Evolutionary conservation across 768 basidiomycete genomes (phyloP).

Genomic region (Leccinum broughii): DNA sequence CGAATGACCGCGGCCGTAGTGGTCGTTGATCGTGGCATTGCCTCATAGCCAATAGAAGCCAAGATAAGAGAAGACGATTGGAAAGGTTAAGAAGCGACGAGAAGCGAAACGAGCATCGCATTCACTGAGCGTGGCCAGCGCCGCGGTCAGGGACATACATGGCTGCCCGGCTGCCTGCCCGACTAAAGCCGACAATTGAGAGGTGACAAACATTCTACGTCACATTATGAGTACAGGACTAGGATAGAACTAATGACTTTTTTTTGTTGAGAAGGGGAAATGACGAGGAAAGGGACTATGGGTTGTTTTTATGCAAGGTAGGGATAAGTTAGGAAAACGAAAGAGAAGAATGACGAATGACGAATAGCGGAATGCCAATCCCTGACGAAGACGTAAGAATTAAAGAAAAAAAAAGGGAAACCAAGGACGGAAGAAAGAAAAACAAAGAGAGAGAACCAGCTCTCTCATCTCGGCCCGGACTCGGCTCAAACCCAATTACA

Average conservation of each 20-base stretch:
- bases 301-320: neutral
- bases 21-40: no score
- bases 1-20: no score
- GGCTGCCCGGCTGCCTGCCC: neutral
- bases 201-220: neutral
- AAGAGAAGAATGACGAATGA: neutral
- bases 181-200: neutral
- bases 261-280: neutral
- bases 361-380: neutral
- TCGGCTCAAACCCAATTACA: neutral
- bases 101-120: neutral
- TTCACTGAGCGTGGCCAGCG: neutral
- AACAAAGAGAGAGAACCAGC: neutral
- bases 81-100: neutral
- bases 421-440: neutral
- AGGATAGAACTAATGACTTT: neutral
- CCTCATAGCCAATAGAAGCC: neutral
- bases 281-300: neutral
- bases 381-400: neutral
- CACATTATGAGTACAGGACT: neutral
- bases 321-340: neutral
- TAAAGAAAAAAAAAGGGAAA: neutral
- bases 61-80: neutral
- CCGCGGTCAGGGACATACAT: neutral
- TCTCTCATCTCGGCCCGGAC: no score